Base-by-base conservation (phyloP, 805 yeast species). In the Candida dendrica region DNA sequence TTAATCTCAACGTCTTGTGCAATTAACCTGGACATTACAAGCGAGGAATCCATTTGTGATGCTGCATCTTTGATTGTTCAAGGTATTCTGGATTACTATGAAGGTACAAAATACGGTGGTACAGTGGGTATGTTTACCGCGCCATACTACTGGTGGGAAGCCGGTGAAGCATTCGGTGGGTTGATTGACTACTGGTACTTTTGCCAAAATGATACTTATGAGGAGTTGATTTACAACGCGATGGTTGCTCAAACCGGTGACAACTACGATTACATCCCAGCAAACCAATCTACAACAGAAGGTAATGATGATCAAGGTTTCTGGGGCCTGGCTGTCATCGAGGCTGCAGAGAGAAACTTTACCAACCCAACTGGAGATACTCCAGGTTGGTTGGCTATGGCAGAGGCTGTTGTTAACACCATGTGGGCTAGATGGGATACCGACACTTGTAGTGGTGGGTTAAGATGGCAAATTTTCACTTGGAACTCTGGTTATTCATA, bases 81-180 rank as follows among this genome's bases (percentile, higher is more conserved):
- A 13, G 93, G 93, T 56, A 65, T 81, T 47, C 60, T 84, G 58
- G 85, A 81, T 63, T 84, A 84, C 58, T 82, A 82, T 54, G 79
- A 75, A 52, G 93, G 91, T 34, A 48, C 50, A 27, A 57, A 68
- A 33, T 58, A 64, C 36, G 90, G 89, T 40, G 89, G 89, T 26
- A 72, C 82, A 7, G 70, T 83, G 18, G 95, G 91, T 30, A 74
- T 77, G 83, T 81, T 84, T 55, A 69, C 76, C 22, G 55, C 70
- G 49, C 93, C 93, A 1, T 84, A 84, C 64, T 84, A 83, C 64
- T 89, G 93, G 89, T 86, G 95, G 95, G 84, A 86, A 61, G 90
- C 95, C 26, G 95, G 95, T 58, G 95, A 87, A 54, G 95, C 89
- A 1, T 83, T 71, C 63, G 77, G 77, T 27, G 65, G 69, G 6